Percentiles rank a stretch among this genome's conserved stretches.
phyloP scores from a whole-genome alignment of 73 alveolate species.

The Durusdinium trenchii region DNA sequence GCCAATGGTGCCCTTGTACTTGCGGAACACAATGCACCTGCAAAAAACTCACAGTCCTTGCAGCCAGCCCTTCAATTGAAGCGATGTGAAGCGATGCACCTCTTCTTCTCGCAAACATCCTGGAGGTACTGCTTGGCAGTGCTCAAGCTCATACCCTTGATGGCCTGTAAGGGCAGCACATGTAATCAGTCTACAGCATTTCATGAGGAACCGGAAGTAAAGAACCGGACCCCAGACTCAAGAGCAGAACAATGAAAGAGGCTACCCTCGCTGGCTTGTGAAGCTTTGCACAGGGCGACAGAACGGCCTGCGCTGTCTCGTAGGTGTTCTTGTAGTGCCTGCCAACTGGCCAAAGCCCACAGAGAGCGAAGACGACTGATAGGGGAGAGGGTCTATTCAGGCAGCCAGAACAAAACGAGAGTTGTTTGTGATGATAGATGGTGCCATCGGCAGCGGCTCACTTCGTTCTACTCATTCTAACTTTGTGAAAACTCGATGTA shows the following conservation, averaged over 20 bases:
- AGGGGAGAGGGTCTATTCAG: background rate
- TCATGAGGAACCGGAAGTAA: no score
- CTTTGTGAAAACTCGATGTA: background rate
- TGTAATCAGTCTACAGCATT: no score
- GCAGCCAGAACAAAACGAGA: background rate
- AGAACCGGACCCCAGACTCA: no score
- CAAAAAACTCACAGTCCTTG: no score
- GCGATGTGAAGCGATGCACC: background rate
- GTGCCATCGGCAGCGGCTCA: background rate
- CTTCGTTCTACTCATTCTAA: background rate
- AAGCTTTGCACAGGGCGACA: no score
- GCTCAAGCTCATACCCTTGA: conserved; percentile 96
- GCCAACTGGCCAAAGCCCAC: background rate
- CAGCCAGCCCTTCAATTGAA: background rate
- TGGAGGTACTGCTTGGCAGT: conserved; percentile 96
- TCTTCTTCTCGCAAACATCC: conserved; percentile 97
- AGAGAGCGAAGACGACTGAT: background rate
- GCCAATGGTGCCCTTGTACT: conserved; percentile 96
- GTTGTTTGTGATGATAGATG: no score
- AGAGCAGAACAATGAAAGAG: no score
- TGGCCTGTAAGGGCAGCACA: conserved; percentile 94
- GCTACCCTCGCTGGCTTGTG: no score
- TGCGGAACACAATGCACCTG: conserved; percentile 97
- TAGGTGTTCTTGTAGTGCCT: conserved; percentile 96
- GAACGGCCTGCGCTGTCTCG: conserved; percentile 95